Conservation (phyloP, 2,329 filamentous ascomycete species). For the Stagonosporopsis vannaccii region DNA sequence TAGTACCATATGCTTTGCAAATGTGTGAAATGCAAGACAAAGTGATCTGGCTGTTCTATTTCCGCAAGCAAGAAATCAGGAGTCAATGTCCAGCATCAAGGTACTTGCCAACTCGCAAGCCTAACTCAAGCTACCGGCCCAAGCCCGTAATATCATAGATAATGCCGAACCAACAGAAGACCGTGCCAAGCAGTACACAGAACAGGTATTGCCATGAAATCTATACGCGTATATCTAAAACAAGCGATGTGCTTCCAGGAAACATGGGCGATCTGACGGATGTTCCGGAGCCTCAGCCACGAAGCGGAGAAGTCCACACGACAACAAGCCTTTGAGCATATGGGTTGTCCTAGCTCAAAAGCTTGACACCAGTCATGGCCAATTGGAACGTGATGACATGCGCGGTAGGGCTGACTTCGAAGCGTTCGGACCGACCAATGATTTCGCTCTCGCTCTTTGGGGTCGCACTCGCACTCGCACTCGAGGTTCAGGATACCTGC, state of each 20-base stretch:
- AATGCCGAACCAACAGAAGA: background rate
- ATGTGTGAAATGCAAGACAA: background rate
- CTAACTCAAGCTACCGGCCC: background rate
- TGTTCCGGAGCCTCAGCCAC: constrained; percentile 4
- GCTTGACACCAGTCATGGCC: background rate
- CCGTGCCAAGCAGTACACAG: too few relatives aligned
- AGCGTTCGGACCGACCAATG: constrained; percentile 11
- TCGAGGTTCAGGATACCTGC: constrained; percentile 3
- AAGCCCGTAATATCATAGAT: background rate
- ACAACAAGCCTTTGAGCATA: background rate
- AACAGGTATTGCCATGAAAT: background rate
- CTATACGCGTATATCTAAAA: constrained; percentile 3
- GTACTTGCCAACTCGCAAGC: background rate
- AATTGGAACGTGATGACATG: background rate
- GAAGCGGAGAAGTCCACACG: constrained; percentile 1
- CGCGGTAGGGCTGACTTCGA: constrained; percentile 10
- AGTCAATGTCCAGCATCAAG: background rate
- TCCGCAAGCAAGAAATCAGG: background rate
- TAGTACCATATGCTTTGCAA: background rate
- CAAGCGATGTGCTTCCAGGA: background rate
- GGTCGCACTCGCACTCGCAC: constrained; percentile 21
- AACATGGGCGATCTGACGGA: background rate
- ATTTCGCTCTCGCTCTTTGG: constrained; percentile 5
- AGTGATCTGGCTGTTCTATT: background rate
- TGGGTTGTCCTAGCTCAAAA: background rate